These are phyloP conservation scores for Cubamyces sp. DNA, from an alignment of 768 basidiomycete species.

Conservation along the genomic window DNA sequence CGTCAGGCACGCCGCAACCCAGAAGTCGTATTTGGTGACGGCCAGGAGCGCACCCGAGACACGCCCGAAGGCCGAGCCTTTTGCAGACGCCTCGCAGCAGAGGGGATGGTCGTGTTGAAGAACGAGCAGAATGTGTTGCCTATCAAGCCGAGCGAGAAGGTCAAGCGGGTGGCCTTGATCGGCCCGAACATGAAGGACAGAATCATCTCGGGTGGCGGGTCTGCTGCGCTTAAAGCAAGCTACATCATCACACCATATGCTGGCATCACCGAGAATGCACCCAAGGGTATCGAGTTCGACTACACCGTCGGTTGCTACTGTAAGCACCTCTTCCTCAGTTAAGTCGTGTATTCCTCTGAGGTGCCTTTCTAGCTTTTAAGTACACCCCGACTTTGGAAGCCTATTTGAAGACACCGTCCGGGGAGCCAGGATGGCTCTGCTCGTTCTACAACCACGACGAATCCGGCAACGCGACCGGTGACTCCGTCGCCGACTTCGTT, in stretches of 20 bases:
- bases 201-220: constrained; percentile 77
- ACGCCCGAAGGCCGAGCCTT: constrained; percentile 55
- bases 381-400: constrained; percentile 73
- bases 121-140: constrained; percentile 64
- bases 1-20: constrained; percentile 57
- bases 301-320: constrained; percentile 71
- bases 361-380: constrained; percentile 53
- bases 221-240: constrained; percentile 65
- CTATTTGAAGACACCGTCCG: constrained; percentile 52
- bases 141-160: constrained; percentile 37
- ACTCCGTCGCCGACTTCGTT: constrained; percentile 50
- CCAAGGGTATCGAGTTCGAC: constrained; percentile 51
- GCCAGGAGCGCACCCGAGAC: constrained; percentile 58
- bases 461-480: constrained; percentile 45
- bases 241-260: constrained; percentile 69
- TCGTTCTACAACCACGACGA: constrained; percentile 63
- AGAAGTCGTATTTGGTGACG: constrained; percentile 65
- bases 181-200: constrained; percentile 70
- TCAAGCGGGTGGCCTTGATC: constrained; percentile 62
- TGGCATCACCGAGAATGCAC: constrained; percentile 56
- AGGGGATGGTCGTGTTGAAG: constrained; percentile 69
- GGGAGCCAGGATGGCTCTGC: constrained; percentile 64
- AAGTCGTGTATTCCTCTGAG: no score
- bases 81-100: constrained; percentile 58
- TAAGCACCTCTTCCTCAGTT: constrained; percentile 32